A percentile compares a stretch with the other conserved stretches of the same genome.
Conservation (phyloP, 371 early-diverging fungal species). For the Mucor mucedo region DNA sequence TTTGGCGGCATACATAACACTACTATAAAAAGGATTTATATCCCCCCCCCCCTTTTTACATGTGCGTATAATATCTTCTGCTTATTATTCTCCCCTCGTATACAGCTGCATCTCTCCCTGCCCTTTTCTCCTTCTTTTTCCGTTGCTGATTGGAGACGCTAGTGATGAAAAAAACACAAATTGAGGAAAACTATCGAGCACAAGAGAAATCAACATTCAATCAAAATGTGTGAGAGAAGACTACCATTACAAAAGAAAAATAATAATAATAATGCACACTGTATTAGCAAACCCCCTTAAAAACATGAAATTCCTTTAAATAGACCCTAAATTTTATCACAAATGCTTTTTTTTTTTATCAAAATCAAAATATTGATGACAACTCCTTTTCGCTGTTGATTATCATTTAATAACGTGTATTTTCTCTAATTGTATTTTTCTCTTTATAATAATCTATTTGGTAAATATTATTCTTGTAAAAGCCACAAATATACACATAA, state of each 20-base stretch:
- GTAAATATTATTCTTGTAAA: constrained; percentile 3
- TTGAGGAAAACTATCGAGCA: too few species aligned
- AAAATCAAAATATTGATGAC: constrained; percentile 18
- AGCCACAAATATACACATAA: neutral
- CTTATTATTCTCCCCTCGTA: neutral
- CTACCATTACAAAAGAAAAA: neutral
- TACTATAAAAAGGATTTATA: constrained; percentile 15
- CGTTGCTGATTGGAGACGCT: too few species aligned
- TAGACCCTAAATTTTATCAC: constrained; percentile 10
- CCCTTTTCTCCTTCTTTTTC: constrained; percentile 5
- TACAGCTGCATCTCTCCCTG: constrained; percentile 16
- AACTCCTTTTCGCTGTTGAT: constrained; percentile 11
- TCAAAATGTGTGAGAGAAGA: neutral
- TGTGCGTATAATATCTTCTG: neutral
- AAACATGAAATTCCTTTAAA: constrained; percentile 16
- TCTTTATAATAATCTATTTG: constrained; percentile 6
- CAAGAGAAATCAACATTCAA: too few species aligned
- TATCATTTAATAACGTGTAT: constrained; percentile 8
- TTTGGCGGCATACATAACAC: constrained; percentile 32
- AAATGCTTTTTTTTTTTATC: neutral
- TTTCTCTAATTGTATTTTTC: constrained; percentile 2
- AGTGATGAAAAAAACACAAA: too few species aligned
- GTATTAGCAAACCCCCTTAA: constrained; percentile 5
- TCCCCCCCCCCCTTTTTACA: constrained; percentile 12
- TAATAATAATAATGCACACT: neutral